A percentile compares a stretch with the other conserved stretches of the same genome.
phyloP scores from a whole-genome alignment of 345 rosid species.

The Hibiscus trionum region DNA sequence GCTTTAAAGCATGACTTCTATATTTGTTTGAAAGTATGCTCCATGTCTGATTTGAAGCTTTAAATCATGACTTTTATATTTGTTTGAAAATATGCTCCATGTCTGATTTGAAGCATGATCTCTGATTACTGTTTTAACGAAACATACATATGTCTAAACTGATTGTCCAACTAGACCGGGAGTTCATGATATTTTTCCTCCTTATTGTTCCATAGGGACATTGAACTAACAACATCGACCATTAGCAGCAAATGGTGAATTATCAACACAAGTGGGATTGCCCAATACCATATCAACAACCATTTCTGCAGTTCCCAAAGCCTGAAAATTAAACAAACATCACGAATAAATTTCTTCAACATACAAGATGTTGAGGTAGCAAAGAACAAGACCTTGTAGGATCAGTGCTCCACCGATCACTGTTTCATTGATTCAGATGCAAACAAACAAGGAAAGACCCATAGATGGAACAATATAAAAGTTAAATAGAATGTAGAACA shows the following conservation, averaged over 20 bases:
- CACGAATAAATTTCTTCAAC: too few species aligned
- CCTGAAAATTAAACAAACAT: constrained; percentile 40
- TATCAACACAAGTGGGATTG: constrained; percentile 40
- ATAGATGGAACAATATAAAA: background rate
- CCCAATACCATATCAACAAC: constrained; percentile 64
- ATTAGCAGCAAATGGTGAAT: constrained; percentile 43
- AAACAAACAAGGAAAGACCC: background rate
- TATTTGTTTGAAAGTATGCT: too few species aligned
- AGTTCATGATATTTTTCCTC: background rate
- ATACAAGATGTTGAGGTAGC: too few species aligned
- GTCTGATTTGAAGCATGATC: too few species aligned
- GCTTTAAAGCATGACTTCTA: too few species aligned
- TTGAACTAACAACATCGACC: constrained; percentile 30
- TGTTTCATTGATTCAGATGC: background rate
- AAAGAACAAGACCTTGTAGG: too few species aligned
- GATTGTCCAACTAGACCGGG: background rate
- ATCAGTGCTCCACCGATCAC: background rate
- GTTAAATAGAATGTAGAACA: too few species aligned
- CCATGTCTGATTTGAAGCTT: too few species aligned
- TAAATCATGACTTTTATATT: too few species aligned
- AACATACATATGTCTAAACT: too few species aligned
- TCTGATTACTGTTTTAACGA: too few species aligned
- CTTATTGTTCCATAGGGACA: constrained; percentile 5
- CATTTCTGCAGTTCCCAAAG: constrained; percentile 89
- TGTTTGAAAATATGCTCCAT: too few species aligned